phyloP scores from a whole-genome alignment of 805 yeast species.

The Debaryomyces tyrocola region DNA sequence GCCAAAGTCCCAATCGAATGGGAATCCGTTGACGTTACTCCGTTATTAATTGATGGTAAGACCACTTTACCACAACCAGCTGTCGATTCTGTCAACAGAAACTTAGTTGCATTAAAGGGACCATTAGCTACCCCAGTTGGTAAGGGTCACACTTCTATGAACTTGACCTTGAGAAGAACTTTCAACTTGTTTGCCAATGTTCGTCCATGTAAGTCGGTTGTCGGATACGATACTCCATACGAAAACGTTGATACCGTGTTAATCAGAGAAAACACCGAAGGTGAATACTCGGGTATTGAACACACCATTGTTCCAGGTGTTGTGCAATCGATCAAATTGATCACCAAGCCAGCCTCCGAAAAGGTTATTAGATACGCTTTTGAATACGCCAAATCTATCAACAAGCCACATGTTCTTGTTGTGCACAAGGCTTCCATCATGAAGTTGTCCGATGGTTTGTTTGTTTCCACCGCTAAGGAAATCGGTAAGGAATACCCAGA shows the following conservation, averaged over 20 bases:
- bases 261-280: conserved; percentile 99
- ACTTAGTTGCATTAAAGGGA: conserved; percentile 95
- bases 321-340: conserved; percentile 95
- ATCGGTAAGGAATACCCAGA: conserved; percentile 91
- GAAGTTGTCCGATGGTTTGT: conserved; percentile 97
- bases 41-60: conserved; percentile 85
- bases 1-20: conserved; percentile 95
- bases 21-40: conserved; percentile 97
- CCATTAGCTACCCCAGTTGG: conserved; percentile 99
- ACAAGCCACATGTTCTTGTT: conserved; percentile 84
- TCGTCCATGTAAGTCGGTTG: conserved; percentile 92
- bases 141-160: conserved; percentile 96
- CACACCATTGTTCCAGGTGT: conserved; percentile 98
- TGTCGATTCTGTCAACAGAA: conserved; percentile 86
- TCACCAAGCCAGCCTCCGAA: conserved; percentile 94
- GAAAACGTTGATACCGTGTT: conserved; percentile 88
- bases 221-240: conserved; percentile 91
- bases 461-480: conserved; percentile 88
- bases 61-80: conserved; percentile 93
- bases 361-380: conserved; percentile 96
- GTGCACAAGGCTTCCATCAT: conserved; percentile 98
- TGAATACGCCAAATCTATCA: conserved; percentile 89
- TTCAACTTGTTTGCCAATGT: conserved; percentile 96
- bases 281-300: conserved; percentile 99
- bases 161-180: conserved; percentile 95